Evolutionary conservation across 2,329 filamentous ascomycete genomes (phyloP), one percentile per base, ranked within the genome.

Genomic region (Albophoma yamanashiensis): DNA sequence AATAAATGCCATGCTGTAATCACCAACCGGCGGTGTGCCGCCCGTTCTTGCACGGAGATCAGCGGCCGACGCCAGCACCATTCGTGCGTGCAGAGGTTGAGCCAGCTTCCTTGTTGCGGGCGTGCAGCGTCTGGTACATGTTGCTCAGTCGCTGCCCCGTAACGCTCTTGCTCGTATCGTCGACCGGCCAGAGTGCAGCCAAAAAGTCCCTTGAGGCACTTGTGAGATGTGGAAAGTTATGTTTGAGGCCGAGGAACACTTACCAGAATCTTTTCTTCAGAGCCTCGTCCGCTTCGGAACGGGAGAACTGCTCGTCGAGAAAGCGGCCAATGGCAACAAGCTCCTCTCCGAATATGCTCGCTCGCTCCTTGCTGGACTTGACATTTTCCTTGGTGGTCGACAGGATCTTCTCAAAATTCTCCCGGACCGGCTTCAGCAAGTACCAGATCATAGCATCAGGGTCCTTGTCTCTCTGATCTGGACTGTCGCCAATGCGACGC

Each of bases 291-390:
- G 73, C 71, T 57, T 71, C 68, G 38, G 78, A 76, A 58, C 76
- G 76, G 40, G 78, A 72, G 38, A 76, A 65, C 60, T 71, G 72
- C 62, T 74, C 74, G 57, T 82, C 79, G 62, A 88, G 81, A 66
- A 86, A 87, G 60, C 82, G 80, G 58, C 86, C 86, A 69, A 88
- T 85, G 5, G 78, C 78, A 50, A 86, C 76, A 43, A 88, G 73
- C 67, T 87, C 82, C 36, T 76, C 75, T 65, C 85, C 86, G 67
- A 88, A 82, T 52, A 86, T 79, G 66, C 77, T 80, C 27, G 86
- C 81, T 53, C 86, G 79, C 58, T 83, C 79, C 64, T 86, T 85
- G 66, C 83, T 82, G 36, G 81, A 83, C 59, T 83, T 84, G 62
- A 86, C 82, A 57, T 81, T 81, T 64, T 85, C 84, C 64, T 82